A percentile compares a stretch with the other conserved stretches of the same genome.
These are phyloP conservation scores for Cladorrhinum sp. DNA, from an alignment of 2,329 filamentous ascomycete genomes.

Conservation along the genomic window DNA sequence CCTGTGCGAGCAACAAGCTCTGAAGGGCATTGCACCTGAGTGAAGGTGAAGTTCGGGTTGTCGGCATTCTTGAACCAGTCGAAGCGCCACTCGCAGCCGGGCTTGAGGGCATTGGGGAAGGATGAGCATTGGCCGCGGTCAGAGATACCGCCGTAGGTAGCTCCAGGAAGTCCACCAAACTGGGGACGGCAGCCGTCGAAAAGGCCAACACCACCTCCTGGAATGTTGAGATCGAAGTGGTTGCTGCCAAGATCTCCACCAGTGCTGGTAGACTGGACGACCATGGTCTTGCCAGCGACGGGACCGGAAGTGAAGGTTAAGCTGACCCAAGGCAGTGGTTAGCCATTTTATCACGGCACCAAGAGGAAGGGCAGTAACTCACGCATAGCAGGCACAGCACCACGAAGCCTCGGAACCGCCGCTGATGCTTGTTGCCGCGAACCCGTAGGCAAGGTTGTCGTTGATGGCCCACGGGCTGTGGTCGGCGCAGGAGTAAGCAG, in stretches of 20 bases:
- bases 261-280: conserved; percentile 63
- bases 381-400: conserved; percentile 65
- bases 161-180: conserved; percentile 42
- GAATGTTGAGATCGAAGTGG: conserved; percentile 58
- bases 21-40: conserved; percentile 40
- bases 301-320: conserved; percentile 51
- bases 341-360: not conserved
- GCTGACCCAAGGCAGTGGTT: conserved; percentile 27
- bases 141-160: conserved; percentile 47
- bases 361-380: conserved; percentile 18
- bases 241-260: conserved; percentile 54
- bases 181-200: conserved; percentile 51
- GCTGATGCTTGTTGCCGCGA: conserved; percentile 56
- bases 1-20: conserved; percentile 23
- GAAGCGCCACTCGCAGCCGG: conserved; percentile 52
- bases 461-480: conserved; percentile 62
- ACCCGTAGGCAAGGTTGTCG: conserved; percentile 59
- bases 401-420: conserved; percentile 56
- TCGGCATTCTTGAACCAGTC: conserved; percentile 52
- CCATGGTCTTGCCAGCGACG: conserved; percentile 58
- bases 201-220: conserved; percentile 54
- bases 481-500: conserved; percentile 58
- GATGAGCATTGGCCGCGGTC: conserved; percentile 40
- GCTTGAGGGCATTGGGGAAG: conserved; percentile 43
- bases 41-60: conserved; percentile 46